phyloP scores from a whole-genome alignment of 352 stramenopile genomes.

The Paralagenidium karlingii region DNA sequence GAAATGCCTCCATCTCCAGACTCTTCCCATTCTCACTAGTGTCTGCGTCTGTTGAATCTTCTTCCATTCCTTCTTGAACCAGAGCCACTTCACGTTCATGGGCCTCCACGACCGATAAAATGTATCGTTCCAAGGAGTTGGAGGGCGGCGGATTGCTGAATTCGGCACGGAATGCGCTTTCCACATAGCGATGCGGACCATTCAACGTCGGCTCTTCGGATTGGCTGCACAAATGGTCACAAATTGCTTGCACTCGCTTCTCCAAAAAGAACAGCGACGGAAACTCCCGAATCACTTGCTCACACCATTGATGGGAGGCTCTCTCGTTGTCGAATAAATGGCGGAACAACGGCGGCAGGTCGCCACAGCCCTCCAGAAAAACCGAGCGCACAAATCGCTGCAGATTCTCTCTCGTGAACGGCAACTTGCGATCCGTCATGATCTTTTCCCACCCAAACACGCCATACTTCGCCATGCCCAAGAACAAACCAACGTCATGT shows the following conservation, averaged over 20 bases:
- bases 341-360: constrained; percentile 42
- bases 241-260: constrained; percentile 56
- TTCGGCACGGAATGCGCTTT: neutral
- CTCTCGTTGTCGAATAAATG: constrained; percentile 35
- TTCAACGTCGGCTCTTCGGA: neutral
- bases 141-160: too few species aligned
- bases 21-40: too few species aligned
- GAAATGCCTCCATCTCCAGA: too few species aligned
- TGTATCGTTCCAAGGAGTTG: neutral
- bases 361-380: constrained; percentile 50
- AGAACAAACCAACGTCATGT: constrained; percentile 65
- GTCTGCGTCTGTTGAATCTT: too few species aligned
- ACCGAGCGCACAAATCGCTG: constrained; percentile 58
- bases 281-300: constrained; percentile 55
- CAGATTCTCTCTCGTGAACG: too few species aligned
- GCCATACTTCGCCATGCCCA: constrained; percentile 68
- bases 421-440: constrained; percentile 52
- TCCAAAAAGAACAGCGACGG: constrained; percentile 64
- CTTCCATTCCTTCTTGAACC: too few species aligned
- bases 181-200: neutral
- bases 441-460: constrained; percentile 61
- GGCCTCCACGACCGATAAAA: neutral
- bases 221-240: constrained; percentile 11
- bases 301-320: constrained; percentile 39
- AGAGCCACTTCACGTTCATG: too few species aligned